Conservation (phyloP, 2,329 filamentous ascomycete species). For the Colletotrichum echinochloae region DNA sequence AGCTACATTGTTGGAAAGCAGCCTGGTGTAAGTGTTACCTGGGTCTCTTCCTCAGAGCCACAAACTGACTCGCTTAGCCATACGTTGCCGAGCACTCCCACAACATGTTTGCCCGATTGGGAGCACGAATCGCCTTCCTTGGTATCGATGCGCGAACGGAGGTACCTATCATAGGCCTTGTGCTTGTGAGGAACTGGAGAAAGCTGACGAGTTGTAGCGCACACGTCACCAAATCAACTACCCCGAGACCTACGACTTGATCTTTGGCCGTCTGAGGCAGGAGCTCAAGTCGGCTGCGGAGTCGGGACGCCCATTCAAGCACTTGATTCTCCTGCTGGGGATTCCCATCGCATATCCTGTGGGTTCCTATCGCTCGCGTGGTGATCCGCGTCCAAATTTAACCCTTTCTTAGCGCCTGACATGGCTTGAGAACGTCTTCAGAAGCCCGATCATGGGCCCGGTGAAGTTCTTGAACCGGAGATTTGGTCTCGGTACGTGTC, state of each 20-base stretch:
- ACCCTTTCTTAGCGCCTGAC: conserved; percentile 74
- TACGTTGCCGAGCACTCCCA: conserved; percentile 91
- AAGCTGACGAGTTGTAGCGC: conserved; percentile 58
- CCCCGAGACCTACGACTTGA: conserved; percentile 85
- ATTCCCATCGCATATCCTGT: conserved; percentile 88
- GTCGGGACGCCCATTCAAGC: conserved; percentile 82
- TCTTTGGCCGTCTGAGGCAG: conserved; percentile 80
- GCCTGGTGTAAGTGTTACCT: conserved; percentile 75
- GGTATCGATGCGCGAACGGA: conserved; percentile 95
- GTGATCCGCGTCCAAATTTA: conserved; percentile 15
- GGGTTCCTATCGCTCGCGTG: conserved; percentile 54
- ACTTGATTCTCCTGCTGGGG: conserved; percentile 87
- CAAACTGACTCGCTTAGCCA: conserved; percentile 68
- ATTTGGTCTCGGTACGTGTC: conserved; percentile 75
- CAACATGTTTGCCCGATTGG: conserved; percentile 87
- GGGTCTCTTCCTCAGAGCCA: conserved; percentile 55
- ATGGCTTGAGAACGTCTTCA: conserved; percentile 95
- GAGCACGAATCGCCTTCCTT: conserved; percentile 84
- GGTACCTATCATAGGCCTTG: conserved; percentile 52
- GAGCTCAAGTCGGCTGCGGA: conserved; percentile 78
- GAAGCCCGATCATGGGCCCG: conserved; percentile 86
- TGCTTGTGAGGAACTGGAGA: background rate
- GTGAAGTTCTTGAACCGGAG: conserved; percentile 91
- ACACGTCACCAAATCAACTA: conserved; percentile 96
- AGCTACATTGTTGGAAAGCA: conserved; percentile 84